phyloP scores from a whole-genome alignment of 2,329 filamentous ascomycete species.

The Arthrobotrys sinensis region DNA sequence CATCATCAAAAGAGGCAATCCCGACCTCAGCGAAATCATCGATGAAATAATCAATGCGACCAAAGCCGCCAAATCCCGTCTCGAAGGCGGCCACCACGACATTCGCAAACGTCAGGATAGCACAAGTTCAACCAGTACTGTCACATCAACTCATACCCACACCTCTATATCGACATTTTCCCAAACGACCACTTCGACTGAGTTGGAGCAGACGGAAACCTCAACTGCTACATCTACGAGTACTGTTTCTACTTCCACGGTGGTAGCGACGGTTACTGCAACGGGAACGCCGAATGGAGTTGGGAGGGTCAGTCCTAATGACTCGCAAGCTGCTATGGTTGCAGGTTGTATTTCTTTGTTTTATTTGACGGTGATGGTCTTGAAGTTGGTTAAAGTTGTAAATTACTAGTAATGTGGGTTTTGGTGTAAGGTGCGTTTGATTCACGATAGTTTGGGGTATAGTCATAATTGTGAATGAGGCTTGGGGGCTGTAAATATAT shows the following conservation, averaged over 20 bases:
- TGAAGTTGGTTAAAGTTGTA: conserved; percentile 22
- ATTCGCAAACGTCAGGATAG: conserved; percentile 43
- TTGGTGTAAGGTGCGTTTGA: background rate
- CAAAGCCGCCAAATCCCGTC: conserved; percentile 42
- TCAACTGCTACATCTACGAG: conserved; percentile 31
- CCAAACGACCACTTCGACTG: conserved; percentile 21
- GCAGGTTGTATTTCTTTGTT: conserved; percentile 45
- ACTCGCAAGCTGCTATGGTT: conserved; percentile 10
- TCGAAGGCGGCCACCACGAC: conserved; percentile 18
- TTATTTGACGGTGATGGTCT: conserved; percentile 49
- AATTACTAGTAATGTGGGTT: background rate
- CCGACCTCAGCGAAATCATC: conserved; percentile 34
- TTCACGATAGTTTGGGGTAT: background rate
- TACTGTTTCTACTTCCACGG: conserved; percentile 48
- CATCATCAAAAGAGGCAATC: conserved; percentile 21
- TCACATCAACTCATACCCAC: conserved; percentile 44
- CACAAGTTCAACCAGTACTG: conserved; percentile 18
- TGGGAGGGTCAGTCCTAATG: background rate
- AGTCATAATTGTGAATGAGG: background rate
- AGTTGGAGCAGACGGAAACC: conserved; percentile 27
- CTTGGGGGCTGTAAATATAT: background rate
- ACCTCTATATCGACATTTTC: conserved; percentile 33
- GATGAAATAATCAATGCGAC: conserved; percentile 49
- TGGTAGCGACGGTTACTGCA: conserved; percentile 31
- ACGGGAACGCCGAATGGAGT: conserved; percentile 37